Evolutionary conservation across 2,329 filamentous ascomycete genomes (phyloP).

Genomic region (Pyrenophora seminiperda): DNA sequence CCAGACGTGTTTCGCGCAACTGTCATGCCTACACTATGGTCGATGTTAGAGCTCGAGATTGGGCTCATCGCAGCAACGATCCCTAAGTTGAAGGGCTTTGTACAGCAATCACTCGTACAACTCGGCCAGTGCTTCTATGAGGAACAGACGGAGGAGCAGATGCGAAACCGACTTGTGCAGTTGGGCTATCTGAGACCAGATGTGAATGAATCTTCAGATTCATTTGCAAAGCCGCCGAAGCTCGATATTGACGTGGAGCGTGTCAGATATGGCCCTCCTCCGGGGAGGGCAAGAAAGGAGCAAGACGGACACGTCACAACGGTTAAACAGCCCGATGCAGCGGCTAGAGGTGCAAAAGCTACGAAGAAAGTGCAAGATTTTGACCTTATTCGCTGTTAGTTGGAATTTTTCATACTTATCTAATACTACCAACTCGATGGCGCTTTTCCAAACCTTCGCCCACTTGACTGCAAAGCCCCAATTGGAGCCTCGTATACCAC

Average conservation of each 20-base stretch:
- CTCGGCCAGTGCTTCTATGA: slow-evolving; percentile 28
- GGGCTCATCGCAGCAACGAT: slow-evolving; percentile 37
- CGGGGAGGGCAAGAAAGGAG: neutral
- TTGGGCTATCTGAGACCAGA: slow-evolving; percentile 20
- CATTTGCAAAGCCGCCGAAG: slow-evolving; percentile 4
- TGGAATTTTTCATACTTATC: too few relatives aligned
- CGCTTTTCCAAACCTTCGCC: too few relatives aligned
- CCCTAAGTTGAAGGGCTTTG: slow-evolving; percentile 33
- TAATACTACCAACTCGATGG: too few relatives aligned
- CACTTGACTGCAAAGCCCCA: too few relatives aligned
- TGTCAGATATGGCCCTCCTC: neutral
- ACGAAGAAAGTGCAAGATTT: too few relatives aligned
- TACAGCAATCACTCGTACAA: slow-evolving; percentile 19
- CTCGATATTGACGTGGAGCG: neutral
- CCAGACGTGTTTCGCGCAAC: slow-evolving; percentile 28
- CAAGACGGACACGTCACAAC: neutral
- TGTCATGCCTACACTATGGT: slow-evolving; percentile 30
- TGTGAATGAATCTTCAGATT: neutral
- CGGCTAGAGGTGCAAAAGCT: neutral
- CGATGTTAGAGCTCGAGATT: slow-evolving; percentile 33
- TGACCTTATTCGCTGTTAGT: too few relatives aligned
- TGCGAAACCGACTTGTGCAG: slow-evolving; percentile 18
- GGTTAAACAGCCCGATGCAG: neutral
- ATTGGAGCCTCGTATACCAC: too few relatives aligned
- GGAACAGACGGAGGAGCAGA: slow-evolving; percentile 19